Conservation (phyloP, 805 yeast genomes). For the Saccharomyces jurei region DNA sequence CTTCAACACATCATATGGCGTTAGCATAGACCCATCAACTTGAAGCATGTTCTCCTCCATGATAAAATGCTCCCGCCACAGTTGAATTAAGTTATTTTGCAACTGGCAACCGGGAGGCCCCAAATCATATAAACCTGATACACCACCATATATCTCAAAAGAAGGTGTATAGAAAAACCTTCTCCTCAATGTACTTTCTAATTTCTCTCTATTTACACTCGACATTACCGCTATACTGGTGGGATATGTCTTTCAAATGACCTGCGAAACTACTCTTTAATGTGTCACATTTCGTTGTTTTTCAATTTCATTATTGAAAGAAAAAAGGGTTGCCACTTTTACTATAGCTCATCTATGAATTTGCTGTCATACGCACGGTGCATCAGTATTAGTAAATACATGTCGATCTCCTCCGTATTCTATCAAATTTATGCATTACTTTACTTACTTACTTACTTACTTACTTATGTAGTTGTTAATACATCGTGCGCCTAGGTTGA, state of each 20-base stretch:
- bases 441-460: background rate
- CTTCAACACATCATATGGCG: slow-evolving; percentile 95
- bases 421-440: background rate
- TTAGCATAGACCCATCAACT: slow-evolving; percentile 95
- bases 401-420: background rate
- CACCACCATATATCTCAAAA: slow-evolving; percentile 96
- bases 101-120: slow-evolving; percentile 99
- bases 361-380: background rate
- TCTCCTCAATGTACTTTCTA: slow-evolving; percentile 87
- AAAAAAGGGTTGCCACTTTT: background rate
- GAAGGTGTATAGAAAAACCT: slow-evolving; percentile 97
- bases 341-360: background rate
- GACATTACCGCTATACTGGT: background rate
- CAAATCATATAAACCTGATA: slow-evolving; percentile 93
- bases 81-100: slow-evolving; percentile 89
- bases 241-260: background rate
- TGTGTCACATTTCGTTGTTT: background rate
- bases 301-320: background rate
- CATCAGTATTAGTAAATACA: background rate
- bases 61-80: slow-evolving; percentile 96
- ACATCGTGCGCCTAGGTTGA: background rate
- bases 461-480: background rate
- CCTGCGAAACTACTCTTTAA: background rate
- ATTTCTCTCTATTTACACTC: slow-evolving; percentile 69
- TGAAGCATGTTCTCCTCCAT: slow-evolving; percentile 98